Evolutionary conservation across 2,329 filamentous ascomycete genomes (phyloP).

Genomic region (Cercospora canescens): DNA sequence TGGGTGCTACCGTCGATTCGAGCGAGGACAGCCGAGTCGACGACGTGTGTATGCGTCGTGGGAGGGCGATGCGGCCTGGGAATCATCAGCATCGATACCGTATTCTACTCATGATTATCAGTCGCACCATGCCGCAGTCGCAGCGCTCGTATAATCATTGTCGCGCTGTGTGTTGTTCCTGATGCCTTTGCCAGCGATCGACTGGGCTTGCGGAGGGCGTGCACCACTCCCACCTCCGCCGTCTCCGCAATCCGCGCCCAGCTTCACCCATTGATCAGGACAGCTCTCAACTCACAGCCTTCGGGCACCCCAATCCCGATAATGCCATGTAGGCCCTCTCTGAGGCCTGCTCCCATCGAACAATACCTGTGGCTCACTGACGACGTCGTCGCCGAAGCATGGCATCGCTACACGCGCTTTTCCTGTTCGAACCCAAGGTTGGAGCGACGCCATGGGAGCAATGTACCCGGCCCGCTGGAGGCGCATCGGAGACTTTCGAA

Average conservation of each 20-base stretch:
- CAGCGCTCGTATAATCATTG: conserved; percentile 47
- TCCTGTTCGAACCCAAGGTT: conserved; percentile 17
- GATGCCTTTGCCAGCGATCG: not conserved
- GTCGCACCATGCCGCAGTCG: conserved; percentile 41
- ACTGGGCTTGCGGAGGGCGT: not conserved
- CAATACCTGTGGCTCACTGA: conserved; percentile 63
- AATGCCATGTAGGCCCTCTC: conserved; percentile 30
- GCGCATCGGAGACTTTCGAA: conserved; percentile 57
- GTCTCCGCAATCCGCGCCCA: not conserved
- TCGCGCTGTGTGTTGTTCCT: not conserved
- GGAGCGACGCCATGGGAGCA: conserved; percentile 56
- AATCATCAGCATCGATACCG: conserved; percentile 5
- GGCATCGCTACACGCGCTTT: conserved; percentile 52
- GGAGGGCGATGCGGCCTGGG: conserved; percentile 42
- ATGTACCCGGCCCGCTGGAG: conserved; percentile 63
- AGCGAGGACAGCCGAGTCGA: conserved; percentile 34
- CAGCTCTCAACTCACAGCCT: not conserved
- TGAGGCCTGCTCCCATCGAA: conserved; percentile 20
- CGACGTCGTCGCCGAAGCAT: conserved; percentile 52
- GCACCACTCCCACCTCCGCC: not conserved
- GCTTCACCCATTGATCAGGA: conserved; percentile 2
- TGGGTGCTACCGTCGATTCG: conserved; percentile 21
- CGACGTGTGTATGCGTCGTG: conserved; percentile 28
- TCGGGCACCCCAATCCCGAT: conserved; percentile 5
- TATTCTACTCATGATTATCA: not conserved